A percentile compares a stretch with the other conserved stretches of the same genome.
Evolutionary conservation across 495 filamentous ascomycete genomes (phyloP).

Genomic region (Annulohypoxylon bovei): DNA sequence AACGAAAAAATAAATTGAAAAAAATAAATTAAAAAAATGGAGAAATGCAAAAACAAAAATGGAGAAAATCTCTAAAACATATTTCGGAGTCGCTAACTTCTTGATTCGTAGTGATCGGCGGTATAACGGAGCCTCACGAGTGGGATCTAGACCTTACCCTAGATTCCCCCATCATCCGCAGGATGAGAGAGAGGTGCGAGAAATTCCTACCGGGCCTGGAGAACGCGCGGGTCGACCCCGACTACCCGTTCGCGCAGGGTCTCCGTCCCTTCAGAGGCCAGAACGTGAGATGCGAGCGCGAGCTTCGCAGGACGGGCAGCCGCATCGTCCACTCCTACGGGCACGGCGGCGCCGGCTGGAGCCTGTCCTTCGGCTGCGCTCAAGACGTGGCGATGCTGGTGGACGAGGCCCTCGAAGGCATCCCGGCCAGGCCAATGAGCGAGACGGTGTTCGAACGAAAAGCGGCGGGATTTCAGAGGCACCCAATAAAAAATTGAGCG

Average conservation of each 20-base stretch:
- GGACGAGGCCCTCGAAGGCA: constrained; percentile 46
- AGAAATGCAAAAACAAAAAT: neutral
- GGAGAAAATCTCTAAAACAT: neutral
- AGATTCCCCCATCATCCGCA: constrained; percentile 52
- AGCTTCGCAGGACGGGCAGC: constrained; percentile 47
- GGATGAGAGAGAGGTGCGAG: constrained; percentile 59
- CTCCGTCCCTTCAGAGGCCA: constrained; percentile 53
- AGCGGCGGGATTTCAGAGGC: constrained; percentile 35
- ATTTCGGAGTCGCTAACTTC: constrained; percentile 11
- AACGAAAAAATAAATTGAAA: neutral
- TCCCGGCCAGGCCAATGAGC: constrained; percentile 45
- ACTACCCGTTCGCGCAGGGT: constrained; percentile 59
- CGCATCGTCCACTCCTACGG: constrained; percentile 61
- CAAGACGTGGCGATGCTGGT: constrained; percentile 51
- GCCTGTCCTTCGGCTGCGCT: constrained; percentile 57
- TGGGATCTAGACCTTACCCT: constrained; percentile 56
- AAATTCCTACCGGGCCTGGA: constrained; percentile 55
- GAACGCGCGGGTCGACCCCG: constrained; percentile 54
- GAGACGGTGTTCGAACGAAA: constrained; percentile 31
- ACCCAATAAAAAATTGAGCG: constrained; percentile 17
- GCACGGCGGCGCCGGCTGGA: constrained; percentile 61
- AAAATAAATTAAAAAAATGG: neutral
- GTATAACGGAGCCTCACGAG: constrained; percentile 52
- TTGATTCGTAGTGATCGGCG: constrained; percentile 50
- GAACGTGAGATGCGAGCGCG: constrained; percentile 59